Conservation (phyloP, 2,329 filamentous ascomycete species). For the Ophiobolus disseminans region DNA sequence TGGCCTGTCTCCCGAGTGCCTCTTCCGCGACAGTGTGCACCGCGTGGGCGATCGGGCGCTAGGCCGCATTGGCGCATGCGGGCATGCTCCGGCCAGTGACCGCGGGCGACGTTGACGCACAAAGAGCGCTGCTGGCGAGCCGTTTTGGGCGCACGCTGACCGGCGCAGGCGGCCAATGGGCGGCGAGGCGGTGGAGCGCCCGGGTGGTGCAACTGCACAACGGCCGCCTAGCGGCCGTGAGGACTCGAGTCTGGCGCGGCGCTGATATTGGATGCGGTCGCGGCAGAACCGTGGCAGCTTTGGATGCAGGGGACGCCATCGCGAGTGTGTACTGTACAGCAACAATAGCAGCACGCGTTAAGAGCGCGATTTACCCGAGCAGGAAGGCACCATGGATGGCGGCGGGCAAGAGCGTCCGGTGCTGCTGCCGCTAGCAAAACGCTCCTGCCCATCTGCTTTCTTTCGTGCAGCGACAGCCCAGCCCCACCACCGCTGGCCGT, state of each 20-base stretch:
- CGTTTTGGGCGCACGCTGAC: conserved; percentile 39
- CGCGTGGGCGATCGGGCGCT: conserved; percentile 36
- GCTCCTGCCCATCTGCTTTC: conserved; percentile 3
- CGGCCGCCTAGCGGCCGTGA: conserved; percentile 42
- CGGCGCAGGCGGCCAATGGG: conserved; percentile 27
- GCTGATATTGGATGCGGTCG: conserved; percentile 11
- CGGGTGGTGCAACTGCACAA: conserved; percentile 42
- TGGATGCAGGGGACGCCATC: neutral
- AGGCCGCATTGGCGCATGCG: conserved; percentile 24
- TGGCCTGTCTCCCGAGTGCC: conserved; percentile 35
- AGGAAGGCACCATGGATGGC: conserved; percentile 11
- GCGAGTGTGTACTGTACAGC: neutral
- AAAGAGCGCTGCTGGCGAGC: conserved; percentile 24
- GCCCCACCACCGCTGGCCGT: conserved; percentile 20
- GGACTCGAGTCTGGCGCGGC: conserved; percentile 25
- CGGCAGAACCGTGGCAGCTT: conserved; percentile 28
- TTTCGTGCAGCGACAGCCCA: neutral
- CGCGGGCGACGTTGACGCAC: conserved; percentile 30
- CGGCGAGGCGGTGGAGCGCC: conserved; percentile 25
- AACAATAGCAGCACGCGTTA: neutral
- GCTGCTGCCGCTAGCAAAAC: neutral
- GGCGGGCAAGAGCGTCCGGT: neutral
- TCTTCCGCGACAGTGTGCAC: conserved; percentile 30
- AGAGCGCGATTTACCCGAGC: conserved; percentile 32
- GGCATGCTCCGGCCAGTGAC: conserved; percentile 31